Percentiles rank a stretch among this genome's conserved stretches.
phyloP scores from a whole-genome alignment of 106 monocot genomes.

The Dioscorea zingiberensis region DNA sequence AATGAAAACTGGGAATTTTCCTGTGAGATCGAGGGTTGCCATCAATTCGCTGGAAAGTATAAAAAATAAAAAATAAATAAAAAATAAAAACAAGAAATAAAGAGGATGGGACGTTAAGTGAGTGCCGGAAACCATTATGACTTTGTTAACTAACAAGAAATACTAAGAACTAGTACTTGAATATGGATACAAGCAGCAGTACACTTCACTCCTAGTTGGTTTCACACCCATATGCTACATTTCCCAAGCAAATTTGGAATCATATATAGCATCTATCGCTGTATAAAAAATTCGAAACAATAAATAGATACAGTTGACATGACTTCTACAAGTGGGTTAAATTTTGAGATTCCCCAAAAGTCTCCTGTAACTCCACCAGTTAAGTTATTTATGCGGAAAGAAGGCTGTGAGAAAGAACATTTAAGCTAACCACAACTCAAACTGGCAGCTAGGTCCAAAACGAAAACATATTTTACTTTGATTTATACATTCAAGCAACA shows the following conservation, averaged over 20 bases:
- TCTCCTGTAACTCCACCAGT: slow-evolving; percentile 23
- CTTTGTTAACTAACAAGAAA: no score
- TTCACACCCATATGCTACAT: no score
- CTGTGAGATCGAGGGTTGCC: slow-evolving; percentile 27
- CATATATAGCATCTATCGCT: no score
- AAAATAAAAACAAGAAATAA: background rate
- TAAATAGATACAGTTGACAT: background rate
- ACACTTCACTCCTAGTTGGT: no score
- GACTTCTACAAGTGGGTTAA: slow-evolving; percentile 24
- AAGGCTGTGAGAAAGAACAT: slow-evolving; percentile 1
- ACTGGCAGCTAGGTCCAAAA: background rate
- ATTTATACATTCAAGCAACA: background rate
- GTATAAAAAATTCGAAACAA: background rate
- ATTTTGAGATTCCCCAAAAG: slow-evolving; percentile 28
- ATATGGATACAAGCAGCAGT: no score
- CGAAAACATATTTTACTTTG: background rate
- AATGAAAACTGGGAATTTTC: slow-evolving; percentile 32
- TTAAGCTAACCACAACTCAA: background rate
- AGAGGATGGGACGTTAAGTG: background rate
- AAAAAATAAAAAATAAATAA: background rate
- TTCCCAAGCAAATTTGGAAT: no score
- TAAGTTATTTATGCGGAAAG: slow-evolving; percentile 19
- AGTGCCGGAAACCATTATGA: background rate
- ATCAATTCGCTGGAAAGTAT: slow-evolving; percentile 29
- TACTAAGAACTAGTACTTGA: no score